A percentile compares a stretch with the other conserved stretches of the same genome.
Evolutionary conservation across 768 basidiomycete genomes (phyloP).

Genomic region (Boletus subparvulus): DNA sequence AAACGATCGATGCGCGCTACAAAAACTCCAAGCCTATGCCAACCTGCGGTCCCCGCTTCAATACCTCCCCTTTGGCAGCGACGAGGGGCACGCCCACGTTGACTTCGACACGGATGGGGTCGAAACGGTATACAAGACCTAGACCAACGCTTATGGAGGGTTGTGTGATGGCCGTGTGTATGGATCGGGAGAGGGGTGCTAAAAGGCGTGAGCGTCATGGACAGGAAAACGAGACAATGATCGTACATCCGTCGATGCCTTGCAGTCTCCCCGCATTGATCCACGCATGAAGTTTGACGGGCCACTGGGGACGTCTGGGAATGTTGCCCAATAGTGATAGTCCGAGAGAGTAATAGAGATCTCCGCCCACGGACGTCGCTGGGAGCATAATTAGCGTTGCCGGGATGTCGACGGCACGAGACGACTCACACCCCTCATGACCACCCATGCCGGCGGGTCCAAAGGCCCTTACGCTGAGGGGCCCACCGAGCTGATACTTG

Average conservation of each 20-base stretch:
- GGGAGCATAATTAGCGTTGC: neutral
- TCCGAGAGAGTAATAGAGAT: conserved; percentile 77
- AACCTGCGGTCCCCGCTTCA: conserved; percentile 71
- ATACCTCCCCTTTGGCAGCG: conserved; percentile 62
- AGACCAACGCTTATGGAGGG: conserved; percentile 77
- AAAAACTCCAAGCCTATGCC: conserved; percentile 82
- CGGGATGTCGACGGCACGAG: neutral
- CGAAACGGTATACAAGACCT: conserved; percentile 81
- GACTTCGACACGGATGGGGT: conserved; percentile 81
- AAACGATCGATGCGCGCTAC: conserved; percentile 29
- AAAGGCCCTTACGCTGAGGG: conserved; percentile 80
- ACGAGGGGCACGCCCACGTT: conserved; percentile 86
- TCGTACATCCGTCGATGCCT: conserved; percentile 53
- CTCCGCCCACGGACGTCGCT: conserved; percentile 88
- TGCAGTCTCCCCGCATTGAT: conserved; percentile 80
- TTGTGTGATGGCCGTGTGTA: conserved; percentile 17
- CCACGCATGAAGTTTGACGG: conserved; percentile 77
- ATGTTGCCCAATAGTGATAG: conserved; percentile 73
- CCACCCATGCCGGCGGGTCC: conserved; percentile 75
- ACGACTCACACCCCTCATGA: conserved; percentile 60
- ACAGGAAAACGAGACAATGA: neutral
- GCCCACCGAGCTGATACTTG: conserved; percentile 92
- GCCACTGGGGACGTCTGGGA: conserved; percentile 77
- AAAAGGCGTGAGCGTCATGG: neutral
- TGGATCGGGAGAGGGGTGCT: conserved; percentile 13